Conservation (phyloP, 345 rosid species). For the Gynandropsis gynandra region DNA sequence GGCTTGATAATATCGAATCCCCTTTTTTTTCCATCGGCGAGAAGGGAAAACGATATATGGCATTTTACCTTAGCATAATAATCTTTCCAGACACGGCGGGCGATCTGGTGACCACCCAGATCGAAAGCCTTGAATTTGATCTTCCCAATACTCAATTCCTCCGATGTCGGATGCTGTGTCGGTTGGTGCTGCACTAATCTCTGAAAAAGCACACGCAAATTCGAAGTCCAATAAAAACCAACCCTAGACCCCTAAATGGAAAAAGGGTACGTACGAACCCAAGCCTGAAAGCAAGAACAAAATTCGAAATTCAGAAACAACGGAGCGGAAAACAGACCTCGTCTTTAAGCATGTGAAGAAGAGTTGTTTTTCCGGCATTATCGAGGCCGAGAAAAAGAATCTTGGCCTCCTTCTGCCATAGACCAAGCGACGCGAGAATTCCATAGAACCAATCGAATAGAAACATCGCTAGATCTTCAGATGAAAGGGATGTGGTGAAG, state of each 20-base stretch:
- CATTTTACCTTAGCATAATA: conserved; percentile 55
- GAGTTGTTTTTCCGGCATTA: conserved; percentile 93
- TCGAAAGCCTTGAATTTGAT: conserved; percentile 83
- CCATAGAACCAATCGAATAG: conserved; percentile 87
- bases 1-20: neutral
- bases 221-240: neutral
- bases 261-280: neutral
- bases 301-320: neutral
- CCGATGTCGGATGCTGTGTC: conserved; percentile 69
- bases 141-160: conserved; percentile 70
- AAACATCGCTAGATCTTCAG: conserved; percentile 43
- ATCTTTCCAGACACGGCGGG: conserved; percentile 81
- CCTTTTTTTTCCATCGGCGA: neutral
- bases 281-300: neutral
- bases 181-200: conserved; percentile 77
- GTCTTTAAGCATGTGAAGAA: conserved; percentile 93
- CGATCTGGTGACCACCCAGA: conserved; percentile 79
- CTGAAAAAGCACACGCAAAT: conserved; percentile 28
- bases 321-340: conserved; percentile 36
- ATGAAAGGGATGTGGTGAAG: neutral
- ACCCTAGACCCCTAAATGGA: neutral
- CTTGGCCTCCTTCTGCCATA: conserved; percentile 93
- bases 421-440: conserved; percentile 66
- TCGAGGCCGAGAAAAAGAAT: conserved; percentile 89
- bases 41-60: neutral